A percentile compares a stretch with the other conserved stretches of the same genome.
Conservation (phyloP, 495 filamentous ascomycete species). For the Tuber calosporum region DNA sequence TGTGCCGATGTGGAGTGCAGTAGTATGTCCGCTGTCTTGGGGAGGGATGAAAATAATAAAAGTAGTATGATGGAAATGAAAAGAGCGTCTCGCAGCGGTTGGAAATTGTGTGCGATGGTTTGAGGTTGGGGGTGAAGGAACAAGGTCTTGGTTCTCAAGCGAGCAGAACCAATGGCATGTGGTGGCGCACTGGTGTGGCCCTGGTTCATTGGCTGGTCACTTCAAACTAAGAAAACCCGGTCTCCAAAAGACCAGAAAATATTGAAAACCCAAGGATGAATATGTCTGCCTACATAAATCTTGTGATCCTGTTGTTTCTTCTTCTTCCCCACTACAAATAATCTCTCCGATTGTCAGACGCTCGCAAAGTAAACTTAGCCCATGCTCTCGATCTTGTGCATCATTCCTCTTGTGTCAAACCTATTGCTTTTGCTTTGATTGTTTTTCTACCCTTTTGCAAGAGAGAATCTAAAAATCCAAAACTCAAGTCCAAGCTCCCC, state of each 20-base stretch:
- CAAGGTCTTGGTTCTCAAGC: background rate
- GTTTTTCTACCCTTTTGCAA: background rate
- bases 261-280: background rate
- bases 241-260: background rate
- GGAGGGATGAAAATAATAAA: background rate
- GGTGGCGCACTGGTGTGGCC: background rate
- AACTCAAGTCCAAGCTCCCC: background rate
- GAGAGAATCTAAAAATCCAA: background rate
- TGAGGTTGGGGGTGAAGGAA: background rate
- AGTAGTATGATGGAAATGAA: too few species aligned
- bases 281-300: background rate
- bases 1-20: slow-evolving; percentile 7
- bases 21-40: background rate
- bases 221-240: background rate
- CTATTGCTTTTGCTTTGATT: background rate
- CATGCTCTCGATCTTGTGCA: background rate
- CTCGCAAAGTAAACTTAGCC: background rate
- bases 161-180: background rate
- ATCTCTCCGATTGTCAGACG: background rate
- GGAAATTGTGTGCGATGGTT: background rate
- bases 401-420: background rate
- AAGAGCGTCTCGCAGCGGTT: background rate
- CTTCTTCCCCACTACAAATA: background rate
- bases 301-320: background rate
- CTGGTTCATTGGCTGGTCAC: background rate